phyloP scores from a whole-genome alignment of 2,329 filamentous ascomycete genomes.

The Hypocrella siamensis region DNA sequence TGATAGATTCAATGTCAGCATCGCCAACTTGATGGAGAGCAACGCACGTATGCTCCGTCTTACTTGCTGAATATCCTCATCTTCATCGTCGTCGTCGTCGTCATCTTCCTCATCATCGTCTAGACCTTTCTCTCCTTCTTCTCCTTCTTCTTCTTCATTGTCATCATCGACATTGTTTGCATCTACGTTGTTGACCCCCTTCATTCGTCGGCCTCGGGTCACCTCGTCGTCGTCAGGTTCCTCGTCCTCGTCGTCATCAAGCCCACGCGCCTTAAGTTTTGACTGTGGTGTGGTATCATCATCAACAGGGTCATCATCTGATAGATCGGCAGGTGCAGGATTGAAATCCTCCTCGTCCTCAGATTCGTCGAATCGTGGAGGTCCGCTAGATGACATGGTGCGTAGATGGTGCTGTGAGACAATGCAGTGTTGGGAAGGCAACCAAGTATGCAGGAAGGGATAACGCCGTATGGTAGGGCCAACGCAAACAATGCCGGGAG shows the following conservation, averaged over 20 bases:
- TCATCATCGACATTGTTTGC: conserved; percentile 10
- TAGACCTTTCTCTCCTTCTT: conserved; percentile 19
- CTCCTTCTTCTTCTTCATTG: conserved; percentile 18
- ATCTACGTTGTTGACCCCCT: too few species aligned
- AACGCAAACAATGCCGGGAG: too few species aligned
- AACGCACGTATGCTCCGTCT: background rate
- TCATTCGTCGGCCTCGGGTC: too few species aligned
- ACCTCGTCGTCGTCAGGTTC: too few species aligned
- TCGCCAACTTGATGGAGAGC: background rate
- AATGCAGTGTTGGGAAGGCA: too few species aligned
- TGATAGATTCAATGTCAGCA: conserved; percentile 9
- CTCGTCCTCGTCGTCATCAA: conserved; percentile 24
- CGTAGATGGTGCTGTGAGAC: too few species aligned
- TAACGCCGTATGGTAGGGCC: too few species aligned
- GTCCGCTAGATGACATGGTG: conserved; percentile 32
- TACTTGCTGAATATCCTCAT: conserved; percentile 53
- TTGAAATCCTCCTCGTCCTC: conserved; percentile 86
- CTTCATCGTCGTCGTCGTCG: conserved; percentile 50
- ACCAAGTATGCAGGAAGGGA: too few species aligned
- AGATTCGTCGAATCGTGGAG: conserved; percentile 39
- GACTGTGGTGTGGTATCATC: conserved; percentile 18
- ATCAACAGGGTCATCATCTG: conserved; percentile 39
- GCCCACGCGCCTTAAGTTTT: conserved; percentile 18
- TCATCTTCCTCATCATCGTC: conserved; percentile 30
- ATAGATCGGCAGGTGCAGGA: conserved; percentile 56